Base-by-base conservation (phyloP, 192 early-diverging fungal genomes). In the Coemansia sp. region DNA sequence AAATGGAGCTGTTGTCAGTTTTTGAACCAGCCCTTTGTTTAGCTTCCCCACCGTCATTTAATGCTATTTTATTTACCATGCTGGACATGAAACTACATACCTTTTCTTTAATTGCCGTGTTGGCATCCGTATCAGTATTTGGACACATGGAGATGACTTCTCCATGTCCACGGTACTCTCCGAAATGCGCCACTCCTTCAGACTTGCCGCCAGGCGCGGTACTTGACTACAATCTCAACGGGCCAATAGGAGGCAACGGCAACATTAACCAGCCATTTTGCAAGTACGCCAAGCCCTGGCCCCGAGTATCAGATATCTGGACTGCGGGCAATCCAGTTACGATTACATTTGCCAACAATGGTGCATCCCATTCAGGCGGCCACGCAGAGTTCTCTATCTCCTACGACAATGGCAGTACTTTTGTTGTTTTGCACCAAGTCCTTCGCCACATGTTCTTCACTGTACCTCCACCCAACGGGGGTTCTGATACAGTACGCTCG, bases 381-480 rank as follows among this genome's bases (percentile, higher is more conserved):
- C 87, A 88, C 71, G 83, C 82, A 60, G 79, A 86, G 64, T 86
- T 88, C 52, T 71, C 87, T 0, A 43, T 88, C 20, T 85, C 82
- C n/a, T 79, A 73, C 53, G 87, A 88, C 41, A 74, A 63, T 13
- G 79, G 68, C 29, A 39, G 69, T 3, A 72, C 73, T 2, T 80
- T 65, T 55, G 86, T 76, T 2, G 86, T 84, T 22, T n/a, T 87
- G 6, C 55, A 76, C 36, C 71, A 75, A 39, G 75, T 74, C 5
- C 50, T 84, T 13, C 62, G 75, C 20, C 39, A 74, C 13, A 83
- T 83, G 50, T 55, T 87, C 15, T 68, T 55, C 55, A 70, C 64
- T 1, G 41, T 24, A 12, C 29, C 57, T 16, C 27, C 27, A 27
- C 27, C 27, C 27, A 50, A 29, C 24, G 69, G 66, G 1, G 75